Evolutionary conservation across 345 rosid genomes (phyloP), one percentile per base, ranked within the genome.

Genomic region (Cochlearia excelsa): DNA sequence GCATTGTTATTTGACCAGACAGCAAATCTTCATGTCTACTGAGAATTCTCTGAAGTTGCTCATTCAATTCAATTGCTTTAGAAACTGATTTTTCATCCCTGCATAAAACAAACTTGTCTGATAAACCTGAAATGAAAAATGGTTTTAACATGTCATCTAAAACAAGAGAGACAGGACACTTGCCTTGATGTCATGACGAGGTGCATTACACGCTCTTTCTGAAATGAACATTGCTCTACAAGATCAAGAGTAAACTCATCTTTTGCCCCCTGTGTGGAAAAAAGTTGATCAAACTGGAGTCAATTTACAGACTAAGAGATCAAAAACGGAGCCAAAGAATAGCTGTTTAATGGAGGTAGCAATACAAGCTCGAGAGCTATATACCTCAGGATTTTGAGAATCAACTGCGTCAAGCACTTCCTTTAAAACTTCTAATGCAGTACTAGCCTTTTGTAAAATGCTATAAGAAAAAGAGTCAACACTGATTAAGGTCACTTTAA

Each of bases 231-330:
- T 54, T 93, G 99, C 77, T 93, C 99, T 48, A 93, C 97, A 51
- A 93, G 99, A 80, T 93, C 99, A 71, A 93, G 95, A 43, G 99
- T 87, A 71, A 93, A 93, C 76, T 93, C 95, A 70, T 86, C 91
- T 73, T 75, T 85, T 50, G 83, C 95, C 56, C 80, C 91, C 99
- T 89, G 65, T 61, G 65, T 80, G 53, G 62, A 71, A 6, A 72
- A 64, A 23, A 46, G 16, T n/a, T 41, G 51, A 54, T 49, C 26
- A 41, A 54, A 46, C 9, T 26, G 23, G 23, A 50, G 59, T 48
- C n/a, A 70, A 40, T 16, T 46, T 7, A 33, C 44, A 16, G 45
- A 53, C 33, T 41, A 49, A 42, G n/a, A 49, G 27, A 58, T 26
- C 9, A 55, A 16, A 30, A 69, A 44, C 4, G 10, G 48, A 59